Evolutionary conservation across 179 eudicot genomes (phyloP), one percentile per base, ranked within the genome.

Genomic region (Carnegiea gigantea): DNA sequence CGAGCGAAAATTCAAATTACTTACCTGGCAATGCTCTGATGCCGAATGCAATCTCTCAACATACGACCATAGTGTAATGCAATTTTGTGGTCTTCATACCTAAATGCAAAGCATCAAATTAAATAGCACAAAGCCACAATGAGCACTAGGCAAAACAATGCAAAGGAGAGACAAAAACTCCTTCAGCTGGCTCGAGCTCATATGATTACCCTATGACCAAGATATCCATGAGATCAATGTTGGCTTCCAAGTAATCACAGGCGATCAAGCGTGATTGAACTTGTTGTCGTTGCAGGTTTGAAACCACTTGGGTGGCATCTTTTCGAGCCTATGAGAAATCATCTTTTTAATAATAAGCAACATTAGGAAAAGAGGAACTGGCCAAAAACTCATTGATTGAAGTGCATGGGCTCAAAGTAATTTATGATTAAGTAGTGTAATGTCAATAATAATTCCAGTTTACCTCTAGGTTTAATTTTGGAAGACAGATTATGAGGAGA

Each of bases 1-100:
- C 0, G 11, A 67, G 23, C 33, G 3, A 8, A 30, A 23, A 1
- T 40, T 8, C 3, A 5, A 26, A 49, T 26, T 28, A 76, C 91
- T 85, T 86, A 92, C 98, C 88, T 92, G 82, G 98, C 98, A 26
- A 92, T 90, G 82, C 83, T 87, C 77, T 95, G 98, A 91, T 95
- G 98, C 13, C 98, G 90, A 81, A 92, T 90, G 83, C 96, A 93
- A 75, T 93, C 98, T 76, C 95, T 88, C 82, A 95, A 77, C 89
- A 95, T 91, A 51, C 85, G 81, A 44, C 96, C 96, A 84, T 90
- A 95, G 79, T 88, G 91, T 85, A 95, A 79, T 40, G 95, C 93
- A 80, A 89, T 79, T 14, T 73, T 85, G 5, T 90, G 86, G 78
- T 90, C 89, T 33, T 93, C 95, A 83, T 93, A 93, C 79, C 98